Conservation (phyloP, 768 basidiomycete genomes). For the Infundibulicybe gibba region DNA sequence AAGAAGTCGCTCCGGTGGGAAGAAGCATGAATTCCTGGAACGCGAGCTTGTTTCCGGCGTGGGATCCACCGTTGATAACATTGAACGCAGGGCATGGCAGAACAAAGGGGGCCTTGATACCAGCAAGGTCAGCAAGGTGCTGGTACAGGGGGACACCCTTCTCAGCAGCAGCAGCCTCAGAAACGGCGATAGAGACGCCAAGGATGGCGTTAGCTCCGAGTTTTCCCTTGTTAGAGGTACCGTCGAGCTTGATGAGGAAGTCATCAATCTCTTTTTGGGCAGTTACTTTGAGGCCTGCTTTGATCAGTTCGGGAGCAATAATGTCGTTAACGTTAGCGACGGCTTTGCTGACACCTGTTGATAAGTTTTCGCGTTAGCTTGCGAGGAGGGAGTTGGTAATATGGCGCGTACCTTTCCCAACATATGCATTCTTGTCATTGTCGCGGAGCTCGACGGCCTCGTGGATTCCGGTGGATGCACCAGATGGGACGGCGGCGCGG, state of each 20-base stretch:
- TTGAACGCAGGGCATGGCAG: slow-evolving; percentile 95
- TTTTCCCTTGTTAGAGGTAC: slow-evolving; percentile 98
- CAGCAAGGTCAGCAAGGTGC: slow-evolving; percentile 94
- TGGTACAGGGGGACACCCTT: slow-evolving; percentile 95
- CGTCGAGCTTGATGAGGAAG: slow-evolving; percentile 97
- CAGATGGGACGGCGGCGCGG: slow-evolving; percentile 95
- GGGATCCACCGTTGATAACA: slow-evolving; percentile 99
- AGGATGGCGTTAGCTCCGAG: slow-evolving; percentile 99
- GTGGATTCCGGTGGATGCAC: slow-evolving; percentile 96
- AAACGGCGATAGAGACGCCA: slow-evolving; percentile 94
- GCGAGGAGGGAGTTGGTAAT: slow-evolving; percentile 4
- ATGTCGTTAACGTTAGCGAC: slow-evolving; percentile 90
- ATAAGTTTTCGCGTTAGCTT: slow-evolving; percentile 5
- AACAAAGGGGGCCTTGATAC: slow-evolving; percentile 89
- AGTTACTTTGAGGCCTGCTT: slow-evolving; percentile 79
- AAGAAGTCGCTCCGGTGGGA: slow-evolving; percentile 86
- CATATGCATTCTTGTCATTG: slow-evolving; percentile 86
- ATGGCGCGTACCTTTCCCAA: slow-evolving; percentile 81
- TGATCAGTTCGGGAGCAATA: slow-evolving; percentile 87
- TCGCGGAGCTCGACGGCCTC: slow-evolving; percentile 99
- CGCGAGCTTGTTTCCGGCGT: slow-evolving; percentile 98
- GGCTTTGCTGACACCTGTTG: slow-evolving; percentile 85
- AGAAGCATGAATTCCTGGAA: slow-evolving; percentile 99
- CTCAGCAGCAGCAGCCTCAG: slow-evolving; percentile 91
- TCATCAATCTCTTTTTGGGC: slow-evolving; percentile 95